Evolutionary conservation across 1,139 yeast genomes (phyloP).

Genomic region (Blastobotrys raffinosifermentans): DNA sequence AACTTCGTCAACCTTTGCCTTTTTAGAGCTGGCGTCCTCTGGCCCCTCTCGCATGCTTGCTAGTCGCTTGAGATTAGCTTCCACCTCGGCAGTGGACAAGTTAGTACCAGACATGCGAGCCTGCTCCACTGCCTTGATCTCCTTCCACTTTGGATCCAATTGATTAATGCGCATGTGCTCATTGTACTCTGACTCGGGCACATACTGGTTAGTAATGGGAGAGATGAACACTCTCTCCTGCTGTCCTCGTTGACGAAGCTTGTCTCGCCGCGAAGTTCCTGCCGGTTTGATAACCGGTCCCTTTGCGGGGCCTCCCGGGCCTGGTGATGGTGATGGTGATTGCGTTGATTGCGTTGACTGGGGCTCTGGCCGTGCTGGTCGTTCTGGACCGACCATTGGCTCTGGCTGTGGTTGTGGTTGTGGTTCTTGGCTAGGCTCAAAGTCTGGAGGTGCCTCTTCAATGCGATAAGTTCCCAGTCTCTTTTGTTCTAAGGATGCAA

Average conservation of each 20-base stretch:
- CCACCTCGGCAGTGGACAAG: constrained; percentile 63
- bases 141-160: constrained; percentile 72
- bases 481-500: constrained; percentile 53
- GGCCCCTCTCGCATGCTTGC: constrained; percentile 33
- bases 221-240: constrained; percentile 50
- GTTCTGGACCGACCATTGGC: constrained; percentile 10
- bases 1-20: constrained; percentile 17
- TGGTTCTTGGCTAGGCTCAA: constrained; percentile 18
- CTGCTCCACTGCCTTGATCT: constrained; percentile 58
- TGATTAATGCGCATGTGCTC: constrained; percentile 66
- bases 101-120: constrained; percentile 58
- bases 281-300: constrained; percentile 59
- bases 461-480: constrained; percentile 26
- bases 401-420: constrained; percentile 1
- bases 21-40: constrained; percentile 15
- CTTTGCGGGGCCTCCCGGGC: neutral
- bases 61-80: constrained; percentile 64
- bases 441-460: constrained; percentile 40
- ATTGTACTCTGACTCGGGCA: constrained; percentile 69
- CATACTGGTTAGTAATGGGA: constrained; percentile 64
- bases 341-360: neutral
- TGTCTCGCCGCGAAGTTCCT: constrained; percentile 54
- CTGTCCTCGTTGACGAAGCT: constrained; percentile 24
- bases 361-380: constrained; percentile 11
- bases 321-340: constrained; percentile 4